phyloP scores from a whole-genome alignment of 2,329 filamentous ascomycete genomes.

The Fusarium chlamydosporum region DNA sequence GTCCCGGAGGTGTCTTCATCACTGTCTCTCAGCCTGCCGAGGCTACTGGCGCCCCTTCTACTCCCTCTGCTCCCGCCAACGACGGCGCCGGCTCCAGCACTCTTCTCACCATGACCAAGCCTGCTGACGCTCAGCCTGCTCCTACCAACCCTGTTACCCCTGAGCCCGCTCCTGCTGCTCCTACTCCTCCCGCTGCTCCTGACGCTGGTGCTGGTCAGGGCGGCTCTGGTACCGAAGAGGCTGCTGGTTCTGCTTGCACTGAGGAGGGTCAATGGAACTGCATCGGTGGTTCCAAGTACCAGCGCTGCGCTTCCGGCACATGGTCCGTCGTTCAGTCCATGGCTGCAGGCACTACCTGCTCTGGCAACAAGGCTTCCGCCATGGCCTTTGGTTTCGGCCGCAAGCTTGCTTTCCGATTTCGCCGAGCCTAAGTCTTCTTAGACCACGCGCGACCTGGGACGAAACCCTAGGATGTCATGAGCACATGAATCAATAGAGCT shows the following conservation, averaged over 20 bases:
- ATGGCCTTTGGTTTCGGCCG: slow-evolving; percentile 45
- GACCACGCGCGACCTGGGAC: slow-evolving; percentile 1
- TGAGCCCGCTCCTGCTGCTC: slow-evolving; percentile 30
- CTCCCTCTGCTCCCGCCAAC: slow-evolving; percentile 35
- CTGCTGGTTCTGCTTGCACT: slow-evolving; percentile 62
- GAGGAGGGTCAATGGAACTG: slow-evolving; percentile 72
- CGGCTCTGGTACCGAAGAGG: slow-evolving; percentile 50
- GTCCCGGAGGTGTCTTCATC: slow-evolving; percentile 62
- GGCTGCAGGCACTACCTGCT: slow-evolving; percentile 68
- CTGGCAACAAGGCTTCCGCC: slow-evolving; percentile 47
- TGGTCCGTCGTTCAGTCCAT: slow-evolving; percentile 67
- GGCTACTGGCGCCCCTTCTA: slow-evolving; percentile 47
- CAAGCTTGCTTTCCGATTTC: slow-evolving; percentile 41
- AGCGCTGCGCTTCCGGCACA: slow-evolving; percentile 71
- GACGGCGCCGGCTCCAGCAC: slow-evolving; percentile 38
- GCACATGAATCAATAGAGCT: slow-evolving; percentile 12
- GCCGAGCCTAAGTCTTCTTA: slow-evolving; percentile 28
- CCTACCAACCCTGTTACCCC: slow-evolving; percentile 33
- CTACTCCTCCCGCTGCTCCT: slow-evolving; percentile 37
- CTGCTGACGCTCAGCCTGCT: slow-evolving; percentile 31
- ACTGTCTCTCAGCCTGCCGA: slow-evolving; percentile 52
- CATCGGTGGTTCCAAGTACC: slow-evolving; percentile 68
- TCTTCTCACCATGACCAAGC: slow-evolving; percentile 47
- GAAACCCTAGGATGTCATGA: slow-evolving; percentile 24
- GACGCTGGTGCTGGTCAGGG: slow-evolving; percentile 36